A percentile compares a stretch with the other conserved stretches of the same genome.
Evolutionary conservation across 306 rosid genomes (phyloP).

Genomic region (Coriaria nepalensis): DNA sequence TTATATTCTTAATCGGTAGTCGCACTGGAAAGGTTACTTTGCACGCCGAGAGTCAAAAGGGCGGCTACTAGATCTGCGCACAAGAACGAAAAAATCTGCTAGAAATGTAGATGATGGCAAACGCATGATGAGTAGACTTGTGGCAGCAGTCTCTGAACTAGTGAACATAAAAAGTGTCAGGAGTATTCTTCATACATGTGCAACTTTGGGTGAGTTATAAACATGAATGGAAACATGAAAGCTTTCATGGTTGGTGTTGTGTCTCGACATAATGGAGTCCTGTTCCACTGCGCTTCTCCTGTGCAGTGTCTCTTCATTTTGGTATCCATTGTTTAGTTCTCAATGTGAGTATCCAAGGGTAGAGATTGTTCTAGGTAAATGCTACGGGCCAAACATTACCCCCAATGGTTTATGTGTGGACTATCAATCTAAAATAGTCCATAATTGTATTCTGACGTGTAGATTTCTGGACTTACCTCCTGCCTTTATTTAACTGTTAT

Average conservation of each 20-base stretch:
- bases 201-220: conserved; percentile 53
- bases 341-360: too few relatives aligned
- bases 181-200: conserved; percentile 62
- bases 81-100: conserved; percentile 54
- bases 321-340: too few relatives aligned
- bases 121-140: conserved; percentile 65
- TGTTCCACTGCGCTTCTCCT: too few relatives aligned
- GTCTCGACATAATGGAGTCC: background rate
- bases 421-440: too few relatives aligned
- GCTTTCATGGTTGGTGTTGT: background rate
- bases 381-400: too few relatives aligned
- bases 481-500: too few relatives aligned
- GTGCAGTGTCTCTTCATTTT: too few relatives aligned
- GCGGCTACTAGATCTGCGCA: conserved; percentile 54
- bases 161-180: conserved; percentile 44
- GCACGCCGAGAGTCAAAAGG: conserved; percentile 48
- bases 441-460: too few relatives aligned
- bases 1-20: conserved; percentile 22
- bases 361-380: too few relatives aligned
- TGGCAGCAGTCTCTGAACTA: conserved; percentile 44
- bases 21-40: conserved; percentile 72
- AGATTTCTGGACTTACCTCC: too few relatives aligned
- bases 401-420: too few relatives aligned
- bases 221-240: background rate
- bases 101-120: conserved; percentile 68